Percentiles rank a stretch among this genome's conserved stretches.
Conservation (phyloP, 2,329 filamentous ascomycete genomes). For the Pseudogymnoascus sp. region DNA sequence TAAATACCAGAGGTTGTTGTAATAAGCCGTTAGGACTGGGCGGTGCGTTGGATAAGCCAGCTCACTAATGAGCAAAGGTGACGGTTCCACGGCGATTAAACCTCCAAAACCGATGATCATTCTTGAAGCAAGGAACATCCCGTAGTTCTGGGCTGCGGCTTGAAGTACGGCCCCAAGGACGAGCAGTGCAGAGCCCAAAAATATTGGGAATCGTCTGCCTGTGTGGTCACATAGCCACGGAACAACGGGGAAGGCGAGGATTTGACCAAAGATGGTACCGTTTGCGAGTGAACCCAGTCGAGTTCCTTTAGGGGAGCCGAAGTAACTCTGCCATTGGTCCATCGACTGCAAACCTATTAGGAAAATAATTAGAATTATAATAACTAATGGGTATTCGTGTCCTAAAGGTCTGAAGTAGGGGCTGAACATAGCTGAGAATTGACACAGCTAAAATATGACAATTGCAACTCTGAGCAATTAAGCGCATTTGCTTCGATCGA, state of each 20-base stretch:
- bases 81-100: constrained; percentile 27
- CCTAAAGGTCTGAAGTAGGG: background rate
- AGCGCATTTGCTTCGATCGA: background rate
- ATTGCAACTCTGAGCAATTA: background rate
- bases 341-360: constrained; percentile 4
- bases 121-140: constrained; percentile 28
- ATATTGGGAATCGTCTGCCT: constrained; percentile 9
- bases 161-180: constrained; percentile 12
- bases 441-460: background rate
- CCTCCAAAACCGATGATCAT: constrained; percentile 30
- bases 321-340: constrained; percentile 3
- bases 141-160: background rate
- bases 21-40: constrained; percentile 29
- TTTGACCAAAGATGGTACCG: constrained; percentile 6
- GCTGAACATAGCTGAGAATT: background rate
- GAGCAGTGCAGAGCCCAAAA: constrained; percentile 6
- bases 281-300: background rate
- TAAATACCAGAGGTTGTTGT: constrained; percentile 29
- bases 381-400: background rate
- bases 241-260: constrained; percentile 9
- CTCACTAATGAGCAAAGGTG: constrained; percentile 30
- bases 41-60: constrained; percentile 31
- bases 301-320: background rate
- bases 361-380: background rate
- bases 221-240: constrained; percentile 7